Evolutionary conservation across 805 yeast genomes (phyloP).

Genomic region (Schizosaccharomyces octosporus): DNA sequence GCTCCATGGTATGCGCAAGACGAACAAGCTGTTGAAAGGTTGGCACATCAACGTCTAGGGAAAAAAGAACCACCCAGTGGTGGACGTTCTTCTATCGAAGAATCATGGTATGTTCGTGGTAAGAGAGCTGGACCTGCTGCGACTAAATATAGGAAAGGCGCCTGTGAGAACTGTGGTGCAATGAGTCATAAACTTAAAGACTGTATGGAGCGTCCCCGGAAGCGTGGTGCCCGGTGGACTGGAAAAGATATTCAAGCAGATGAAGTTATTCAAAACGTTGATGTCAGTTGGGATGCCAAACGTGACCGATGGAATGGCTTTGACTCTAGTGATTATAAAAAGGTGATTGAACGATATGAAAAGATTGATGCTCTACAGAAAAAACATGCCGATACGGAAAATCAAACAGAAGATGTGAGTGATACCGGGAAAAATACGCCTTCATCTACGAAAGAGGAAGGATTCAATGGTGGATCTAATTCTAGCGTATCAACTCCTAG

Average conservation of each 20-base stretch:
- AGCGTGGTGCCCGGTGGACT: conserved; percentile 16
- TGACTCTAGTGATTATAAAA: conserved; percentile 35
- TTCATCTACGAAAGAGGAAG: conserved; percentile 13
- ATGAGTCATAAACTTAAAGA: conserved; percentile 25
- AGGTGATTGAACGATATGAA: conserved; percentile 25
- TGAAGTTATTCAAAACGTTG: conserved; percentile 10
- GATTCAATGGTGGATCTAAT: conserved; percentile 12
- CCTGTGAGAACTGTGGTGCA: conserved; percentile 37
- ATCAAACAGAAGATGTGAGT: conserved; percentile 5
- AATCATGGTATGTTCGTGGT: conserved; percentile 14
- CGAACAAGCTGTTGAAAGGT: conserved; percentile 8
- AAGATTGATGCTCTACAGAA: conserved; percentile 13
- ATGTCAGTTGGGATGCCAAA: conserved; percentile 36
- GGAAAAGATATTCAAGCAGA: conserved; percentile 12
- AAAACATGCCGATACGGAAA: conserved; percentile 5
- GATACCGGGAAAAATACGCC: conserved; percentile 3
- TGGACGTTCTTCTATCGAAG: conserved; percentile 7
- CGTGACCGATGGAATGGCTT: conserved; percentile 70
- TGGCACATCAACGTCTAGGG: conserved; percentile 12
- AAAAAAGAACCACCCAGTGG: conserved; percentile 2
- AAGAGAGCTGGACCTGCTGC: conserved; percentile 12
- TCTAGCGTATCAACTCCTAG: conserved; percentile 10
- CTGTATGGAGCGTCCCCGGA: conserved; percentile 34
- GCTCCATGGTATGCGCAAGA: conserved; percentile 15
- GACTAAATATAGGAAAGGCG: conserved; percentile 16